Evolutionary conservation across 257 asterid species (phyloP).

Genomic region (Eustoma russellianum): DNA sequence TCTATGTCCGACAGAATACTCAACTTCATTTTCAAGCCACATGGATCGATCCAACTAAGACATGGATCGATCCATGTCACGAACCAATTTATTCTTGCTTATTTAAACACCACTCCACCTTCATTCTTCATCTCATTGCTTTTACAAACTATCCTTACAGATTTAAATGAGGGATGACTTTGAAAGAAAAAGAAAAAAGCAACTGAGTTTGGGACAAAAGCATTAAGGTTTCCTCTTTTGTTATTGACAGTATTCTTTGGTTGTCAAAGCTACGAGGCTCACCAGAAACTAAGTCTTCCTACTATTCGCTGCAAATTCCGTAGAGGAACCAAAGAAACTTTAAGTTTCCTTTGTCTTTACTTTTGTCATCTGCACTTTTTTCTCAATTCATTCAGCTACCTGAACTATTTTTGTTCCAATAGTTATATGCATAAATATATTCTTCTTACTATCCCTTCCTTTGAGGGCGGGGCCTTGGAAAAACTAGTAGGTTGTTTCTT

Average conservation of each 20-base stretch:
- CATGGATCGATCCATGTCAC: too few species aligned
- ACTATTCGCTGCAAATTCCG: constrained; percentile 89
- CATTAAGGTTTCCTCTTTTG: background rate
- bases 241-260: constrained; percentile 70
- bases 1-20: too few species aligned
- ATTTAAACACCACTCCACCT: too few species aligned
- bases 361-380: background rate
- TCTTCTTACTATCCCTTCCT: background rate
- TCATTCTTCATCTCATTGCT: too few species aligned
- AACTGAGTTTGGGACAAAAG: background rate
- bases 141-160: too few species aligned
- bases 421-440: background rate
- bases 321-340: constrained; percentile 89
- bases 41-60: too few species aligned
- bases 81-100: too few species aligned
- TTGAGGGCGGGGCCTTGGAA: background rate
- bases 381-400: background rate
- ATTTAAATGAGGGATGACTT: too few species aligned
- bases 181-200: too few species aligned
- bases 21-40: too few species aligned
- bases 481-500: too few species aligned
- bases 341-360: constrained; percentile 35
- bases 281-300: constrained; percentile 77
- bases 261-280: constrained; percentile 95
- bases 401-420: background rate